A percentile compares a stretch with the other conserved stretches of the same genome.
These are phyloP conservation scores for Silene coronaria DNA, from an alignment of 179 eudicot species.

Conservation along the genomic window DNA sequence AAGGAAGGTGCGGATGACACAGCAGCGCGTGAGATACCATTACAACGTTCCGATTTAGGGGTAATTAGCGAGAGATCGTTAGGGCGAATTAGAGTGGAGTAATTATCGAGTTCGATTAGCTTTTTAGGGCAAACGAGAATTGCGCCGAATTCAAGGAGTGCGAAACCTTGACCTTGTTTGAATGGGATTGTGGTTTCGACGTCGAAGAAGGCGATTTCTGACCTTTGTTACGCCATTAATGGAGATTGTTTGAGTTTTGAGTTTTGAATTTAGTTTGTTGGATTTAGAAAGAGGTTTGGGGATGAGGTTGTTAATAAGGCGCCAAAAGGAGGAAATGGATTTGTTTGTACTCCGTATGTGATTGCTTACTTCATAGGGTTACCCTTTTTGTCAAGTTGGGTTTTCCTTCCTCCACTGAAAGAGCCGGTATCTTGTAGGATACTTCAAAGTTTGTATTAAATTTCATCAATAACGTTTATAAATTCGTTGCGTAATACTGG, in stretches of 20 bases:
- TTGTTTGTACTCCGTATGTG: not conserved
- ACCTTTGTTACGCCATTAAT: constrained; percentile 29
- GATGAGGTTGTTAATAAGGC: constrained; percentile 1
- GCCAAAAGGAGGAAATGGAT: constrained; percentile 16
- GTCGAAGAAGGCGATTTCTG: constrained; percentile 86
- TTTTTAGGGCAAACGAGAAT: constrained; percentile 86
- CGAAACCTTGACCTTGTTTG: constrained; percentile 53
- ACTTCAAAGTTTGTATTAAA: no score
- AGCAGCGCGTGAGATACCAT: constrained; percentile 61
- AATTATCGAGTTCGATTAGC: constrained; percentile 68
- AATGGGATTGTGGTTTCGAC: constrained; percentile 77
- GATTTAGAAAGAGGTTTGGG: not conserved
- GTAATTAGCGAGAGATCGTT: constrained; percentile 45
- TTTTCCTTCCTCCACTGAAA: not conserved
- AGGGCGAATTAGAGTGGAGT: constrained; percentile 74
- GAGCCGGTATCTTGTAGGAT: no score
- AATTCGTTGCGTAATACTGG: no score
- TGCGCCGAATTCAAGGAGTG: constrained; percentile 79
- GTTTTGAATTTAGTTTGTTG: no score
- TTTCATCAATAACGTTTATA: no score
- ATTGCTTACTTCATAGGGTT: constrained; percentile 26
- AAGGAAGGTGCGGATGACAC: constrained; percentile 72
- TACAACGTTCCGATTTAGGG: constrained; percentile 49
- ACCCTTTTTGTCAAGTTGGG: not conserved
- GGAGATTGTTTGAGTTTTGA: not conserved